phyloP scores from a whole-genome alignment of 371 early-diverging fungal genomes.

The Actinomucor elegans region DNA sequence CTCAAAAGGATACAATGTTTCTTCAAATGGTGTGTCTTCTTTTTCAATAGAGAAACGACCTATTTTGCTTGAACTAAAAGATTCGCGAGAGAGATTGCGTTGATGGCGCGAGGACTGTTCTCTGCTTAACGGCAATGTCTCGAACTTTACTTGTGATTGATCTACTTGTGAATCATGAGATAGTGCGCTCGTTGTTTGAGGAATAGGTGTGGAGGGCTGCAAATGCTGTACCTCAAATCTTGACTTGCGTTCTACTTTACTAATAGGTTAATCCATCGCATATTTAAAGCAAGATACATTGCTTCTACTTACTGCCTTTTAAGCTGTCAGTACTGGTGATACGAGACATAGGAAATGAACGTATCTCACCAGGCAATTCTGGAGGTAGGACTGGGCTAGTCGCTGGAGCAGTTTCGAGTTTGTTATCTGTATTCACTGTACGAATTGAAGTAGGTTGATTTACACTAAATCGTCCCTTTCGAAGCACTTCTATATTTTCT shows the following conservation, averaged over 20 bases:
- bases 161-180: no score
- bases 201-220: not conserved
- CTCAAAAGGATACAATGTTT: no score
- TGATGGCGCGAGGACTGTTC: not conserved
- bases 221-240: constrained; percentile 23
- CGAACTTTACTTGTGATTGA: no score
- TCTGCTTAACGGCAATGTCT: not conserved
- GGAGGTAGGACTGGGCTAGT: not conserved
- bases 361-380: not conserved
- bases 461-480: constrained; percentile 31
- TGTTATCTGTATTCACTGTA: not conserved
- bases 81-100: constrained; percentile 1
- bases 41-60: constrained; percentile 31
- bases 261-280: no score
- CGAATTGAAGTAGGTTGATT: constrained; percentile 13
- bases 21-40: constrained; percentile 16
- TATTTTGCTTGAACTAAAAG: constrained; percentile 5
- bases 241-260: constrained; percentile 21
- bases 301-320: not conserved
- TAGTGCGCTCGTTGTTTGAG: no score
- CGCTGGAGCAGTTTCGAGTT: not conserved
- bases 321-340: constrained; percentile 8
- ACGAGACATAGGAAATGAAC: constrained; percentile 6
- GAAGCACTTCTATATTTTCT: constrained; percentile 15
- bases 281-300: no score